Evolutionary conservation across 2,329 filamentous ascomycete genomes (phyloP).

Genomic region (Monosporascus sp.): DNA sequence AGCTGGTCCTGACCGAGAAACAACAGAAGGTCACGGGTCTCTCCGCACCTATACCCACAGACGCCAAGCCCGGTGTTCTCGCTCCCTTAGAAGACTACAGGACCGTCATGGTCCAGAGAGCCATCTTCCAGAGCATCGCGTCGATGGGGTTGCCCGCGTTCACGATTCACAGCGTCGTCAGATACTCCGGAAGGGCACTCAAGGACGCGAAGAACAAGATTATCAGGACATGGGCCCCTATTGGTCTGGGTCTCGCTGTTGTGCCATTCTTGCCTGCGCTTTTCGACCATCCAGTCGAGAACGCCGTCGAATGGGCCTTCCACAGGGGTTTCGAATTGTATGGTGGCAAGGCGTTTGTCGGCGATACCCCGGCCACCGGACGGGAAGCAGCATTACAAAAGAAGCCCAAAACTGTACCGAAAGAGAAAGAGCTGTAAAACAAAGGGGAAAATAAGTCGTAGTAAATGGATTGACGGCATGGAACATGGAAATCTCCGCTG

Average conservation of each 20-base stretch:
- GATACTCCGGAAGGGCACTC: conserved; percentile 81
- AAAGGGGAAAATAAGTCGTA: not conserved
- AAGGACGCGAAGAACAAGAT: conserved; percentile 73
- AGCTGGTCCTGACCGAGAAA: conserved; percentile 47
- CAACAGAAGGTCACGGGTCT: conserved; percentile 46
- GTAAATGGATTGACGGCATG: not conserved
- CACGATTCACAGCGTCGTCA: conserved; percentile 88
- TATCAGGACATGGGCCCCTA: conserved; percentile 81
- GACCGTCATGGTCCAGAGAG: conserved; percentile 85
- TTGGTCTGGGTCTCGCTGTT: conserved; percentile 71
- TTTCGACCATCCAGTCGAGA: conserved; percentile 90
- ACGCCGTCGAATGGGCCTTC: conserved; percentile 86
- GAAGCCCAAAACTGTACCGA: conserved; percentile 40
- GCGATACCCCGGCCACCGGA: conserved; percentile 49
- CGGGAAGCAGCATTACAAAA: conserved; percentile 42
- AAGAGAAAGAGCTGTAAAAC: conserved; percentile 28
- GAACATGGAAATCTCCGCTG: conserved; percentile 4
- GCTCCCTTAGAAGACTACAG: conserved; percentile 83
- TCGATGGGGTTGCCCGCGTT: conserved; percentile 93
- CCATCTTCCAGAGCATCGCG: conserved; percentile 83
- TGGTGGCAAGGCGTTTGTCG: conserved; percentile 57
- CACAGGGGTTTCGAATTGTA: conserved; percentile 72
- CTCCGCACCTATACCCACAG: conserved; percentile 24
- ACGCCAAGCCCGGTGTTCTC: conserved; percentile 36
- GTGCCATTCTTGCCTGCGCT: conserved; percentile 80